These are phyloP conservation scores for Exobasidium cylindrosporum DNA, from an alignment of 1,284 basidiomycete species.

Conservation along the genomic window DNA sequence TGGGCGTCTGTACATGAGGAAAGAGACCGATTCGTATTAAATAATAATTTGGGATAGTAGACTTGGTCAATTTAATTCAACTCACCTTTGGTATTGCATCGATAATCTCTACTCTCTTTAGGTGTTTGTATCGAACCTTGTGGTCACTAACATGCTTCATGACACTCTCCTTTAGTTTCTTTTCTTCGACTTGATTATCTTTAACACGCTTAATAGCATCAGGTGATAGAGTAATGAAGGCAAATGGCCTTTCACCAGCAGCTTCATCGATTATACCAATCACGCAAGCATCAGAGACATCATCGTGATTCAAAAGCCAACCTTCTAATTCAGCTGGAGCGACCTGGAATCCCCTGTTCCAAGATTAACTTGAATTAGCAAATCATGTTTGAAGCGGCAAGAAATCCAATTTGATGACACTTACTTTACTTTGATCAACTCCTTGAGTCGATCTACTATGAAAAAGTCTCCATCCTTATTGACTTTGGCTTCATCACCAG, in stretches of 20 bases:
- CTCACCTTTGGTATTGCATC: conserved; percentile 33
- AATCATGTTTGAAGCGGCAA: background rate
- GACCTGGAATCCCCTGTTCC: conserved; percentile 29
- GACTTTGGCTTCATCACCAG: conserved; percentile 40
- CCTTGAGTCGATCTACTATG: conserved; percentile 38
- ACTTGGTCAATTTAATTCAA: background rate
- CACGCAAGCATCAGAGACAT: conserved; percentile 70
- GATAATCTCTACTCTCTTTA: conserved; percentile 60
- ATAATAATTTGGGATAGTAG: conserved; percentile 20
- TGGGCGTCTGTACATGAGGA: conserved; percentile 10
- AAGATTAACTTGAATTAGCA: background rate
- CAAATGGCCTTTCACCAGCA: conserved; percentile 72
- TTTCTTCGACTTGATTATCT: conserved; percentile 56
- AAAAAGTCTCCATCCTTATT: conserved; percentile 30
- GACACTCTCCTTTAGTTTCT: conserved; percentile 23
- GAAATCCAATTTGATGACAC: conserved; percentile 11
- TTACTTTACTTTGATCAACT: conserved; percentile 26
- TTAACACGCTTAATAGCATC: conserved; percentile 58
- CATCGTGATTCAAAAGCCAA: conserved; percentile 69
- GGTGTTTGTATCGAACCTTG: conserved; percentile 70
- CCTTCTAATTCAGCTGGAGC: conserved; percentile 65
- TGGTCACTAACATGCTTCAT: conserved; percentile 67
- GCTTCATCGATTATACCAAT: conserved; percentile 73
- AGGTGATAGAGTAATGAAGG: conserved; percentile 65
- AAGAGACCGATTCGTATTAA: background rate